A percentile compares a stretch with the other conserved stretches of the same genome.
These are phyloP conservation scores for Didymella lethalis DNA, from an alignment of 2,329 filamentous ascomycete species.

Conservation along the genomic window DNA sequence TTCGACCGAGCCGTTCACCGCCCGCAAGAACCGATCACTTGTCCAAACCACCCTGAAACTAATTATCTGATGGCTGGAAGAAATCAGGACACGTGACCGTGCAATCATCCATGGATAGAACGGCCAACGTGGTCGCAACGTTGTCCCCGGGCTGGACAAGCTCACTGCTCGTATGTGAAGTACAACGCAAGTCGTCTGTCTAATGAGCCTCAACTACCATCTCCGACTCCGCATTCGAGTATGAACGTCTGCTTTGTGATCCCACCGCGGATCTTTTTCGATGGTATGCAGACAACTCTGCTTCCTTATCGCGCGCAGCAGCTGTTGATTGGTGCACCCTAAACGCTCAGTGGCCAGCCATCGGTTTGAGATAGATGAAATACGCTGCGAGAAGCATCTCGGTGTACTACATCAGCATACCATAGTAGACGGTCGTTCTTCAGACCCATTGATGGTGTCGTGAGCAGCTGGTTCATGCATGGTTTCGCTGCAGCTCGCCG, in stretches of 20 bases:
- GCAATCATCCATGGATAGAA: background rate
- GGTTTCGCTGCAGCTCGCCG: slow-evolving; percentile 21
- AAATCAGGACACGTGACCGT: slow-evolving; percentile 2
- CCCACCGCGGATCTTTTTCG: background rate
- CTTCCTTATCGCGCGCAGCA: slow-evolving; percentile 9
- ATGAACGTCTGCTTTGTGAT: background rate
- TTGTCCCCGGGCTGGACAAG: background rate
- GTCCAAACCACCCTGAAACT: background rate
- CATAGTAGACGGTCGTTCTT: background rate
- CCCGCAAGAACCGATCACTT: background rate
- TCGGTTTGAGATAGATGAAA: slow-evolving; percentile 11
- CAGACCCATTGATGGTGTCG: background rate
- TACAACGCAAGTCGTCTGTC: background rate
- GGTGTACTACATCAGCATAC: background rate
- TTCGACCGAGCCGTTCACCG: slow-evolving; percentile 11
- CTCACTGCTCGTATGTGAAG: background rate
- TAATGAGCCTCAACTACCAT: background rate
- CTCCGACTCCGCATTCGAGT: background rate
- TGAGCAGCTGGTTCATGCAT: slow-evolving; percentile 7
- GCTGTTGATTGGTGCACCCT: slow-evolving; percentile 13
- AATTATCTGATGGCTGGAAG: background rate
- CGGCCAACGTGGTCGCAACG: background rate
- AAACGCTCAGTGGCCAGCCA: background rate
- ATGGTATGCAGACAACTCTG: slow-evolving; percentile 11
- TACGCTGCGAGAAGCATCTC: slow-evolving; percentile 11